Percentiles rank a stretch among this genome's conserved stretches.
Conservation (phyloP, 768 basidiomycete species). For the Cyclocybe cylindracea region DNA sequence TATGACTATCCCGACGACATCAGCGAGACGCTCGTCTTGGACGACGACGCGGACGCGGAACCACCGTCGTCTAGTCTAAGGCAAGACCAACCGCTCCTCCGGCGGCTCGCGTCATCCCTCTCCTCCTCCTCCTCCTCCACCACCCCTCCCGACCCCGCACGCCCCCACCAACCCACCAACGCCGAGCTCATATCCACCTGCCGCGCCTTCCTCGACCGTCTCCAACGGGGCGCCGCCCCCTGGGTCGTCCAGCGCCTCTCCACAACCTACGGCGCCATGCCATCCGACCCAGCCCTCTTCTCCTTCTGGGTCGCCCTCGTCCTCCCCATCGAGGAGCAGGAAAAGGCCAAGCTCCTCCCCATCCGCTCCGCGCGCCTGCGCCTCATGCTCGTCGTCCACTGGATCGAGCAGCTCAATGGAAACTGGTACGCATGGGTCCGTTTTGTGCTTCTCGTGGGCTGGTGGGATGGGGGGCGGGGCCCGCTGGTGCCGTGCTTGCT, state of each 20-base stretch:
- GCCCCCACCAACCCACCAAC: constrained; percentile 36
- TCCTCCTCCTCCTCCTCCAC: constrained; percentile 6
- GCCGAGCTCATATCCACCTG: constrained; percentile 54
- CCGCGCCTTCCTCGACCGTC: constrained; percentile 42
- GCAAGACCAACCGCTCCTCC: constrained; percentile 2
- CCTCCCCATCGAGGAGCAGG: constrained; percentile 88
- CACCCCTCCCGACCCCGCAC: constrained; percentile 5
- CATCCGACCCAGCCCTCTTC: constrained; percentile 69
- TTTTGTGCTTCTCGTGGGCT: constrained; percentile 22
- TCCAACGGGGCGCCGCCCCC: constrained; percentile 72
- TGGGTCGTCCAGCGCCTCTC: constrained; percentile 92
- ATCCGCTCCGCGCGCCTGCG: constrained; percentile 78
- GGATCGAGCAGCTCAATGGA: constrained; percentile 78
- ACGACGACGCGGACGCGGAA: constrained; percentile 6
- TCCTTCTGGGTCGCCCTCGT: constrained; percentile 91
- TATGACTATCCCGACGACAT: constrained; percentile 38
- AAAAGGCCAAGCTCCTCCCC: constrained; percentile 85
- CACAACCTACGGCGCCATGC: constrained; percentile 77
- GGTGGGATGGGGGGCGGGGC: constrained; percentile 13
- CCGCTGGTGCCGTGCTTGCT: constrained; percentile 15
- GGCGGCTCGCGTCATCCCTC: constrained; percentile 13
- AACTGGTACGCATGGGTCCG: constrained; percentile 45
- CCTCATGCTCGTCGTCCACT: constrained; percentile 84
- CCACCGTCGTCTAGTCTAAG: constrained; percentile 9
- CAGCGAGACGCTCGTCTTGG: constrained; percentile 24